These are phyloP conservation scores for Malus hybrid DNA, from an alignment of 331 rosid species.

Conservation along the genomic window DNA sequence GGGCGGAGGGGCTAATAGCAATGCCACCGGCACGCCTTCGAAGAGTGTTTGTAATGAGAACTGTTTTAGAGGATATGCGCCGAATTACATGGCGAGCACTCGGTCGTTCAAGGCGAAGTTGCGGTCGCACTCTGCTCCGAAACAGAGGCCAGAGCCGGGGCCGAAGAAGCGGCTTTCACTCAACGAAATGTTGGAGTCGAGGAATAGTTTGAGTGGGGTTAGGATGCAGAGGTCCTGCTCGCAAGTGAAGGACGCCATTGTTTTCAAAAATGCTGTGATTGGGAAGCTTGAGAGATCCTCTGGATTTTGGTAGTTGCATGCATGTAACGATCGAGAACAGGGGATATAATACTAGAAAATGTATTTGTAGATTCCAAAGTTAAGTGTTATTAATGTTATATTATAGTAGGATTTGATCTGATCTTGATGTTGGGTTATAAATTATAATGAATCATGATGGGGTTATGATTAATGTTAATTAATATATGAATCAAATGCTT, in stretches of 20 bases:
- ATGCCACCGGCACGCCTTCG: slow-evolving; percentile 43
- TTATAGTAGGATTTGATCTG: background rate
- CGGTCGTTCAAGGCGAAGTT: slow-evolving; percentile 74
- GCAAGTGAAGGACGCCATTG: slow-evolving; percentile 59
- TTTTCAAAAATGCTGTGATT: slow-evolving; percentile 77
- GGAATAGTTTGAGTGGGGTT: slow-evolving; percentile 69
- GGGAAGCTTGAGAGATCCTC: slow-evolving; percentile 52
- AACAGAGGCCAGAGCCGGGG: slow-evolving; percentile 73
- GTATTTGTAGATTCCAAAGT: background rate
- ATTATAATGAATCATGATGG: background rate
- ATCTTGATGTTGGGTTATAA: background rate
- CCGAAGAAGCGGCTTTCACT: slow-evolving; percentile 56
- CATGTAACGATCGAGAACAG: background rate
- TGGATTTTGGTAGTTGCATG: slow-evolving; percentile 15
- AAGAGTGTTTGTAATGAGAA: slow-evolving; percentile 44
- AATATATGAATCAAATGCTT: background rate
- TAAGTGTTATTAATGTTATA: background rate
- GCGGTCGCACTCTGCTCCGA: slow-evolving; percentile 88
- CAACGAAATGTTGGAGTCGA: slow-evolving; percentile 62
- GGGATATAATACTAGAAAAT: background rate
- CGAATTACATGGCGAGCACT: slow-evolving; percentile 71
- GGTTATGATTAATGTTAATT: background rate
- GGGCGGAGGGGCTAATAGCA: slow-evolving; percentile 9
- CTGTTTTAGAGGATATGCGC: slow-evolving; percentile 38
- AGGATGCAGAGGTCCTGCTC: slow-evolving; percentile 83